Evolutionary conservation across 2,329 filamentous ascomycete species (phyloP).

Genomic region (Verticillium nonalfalfae): DNA sequence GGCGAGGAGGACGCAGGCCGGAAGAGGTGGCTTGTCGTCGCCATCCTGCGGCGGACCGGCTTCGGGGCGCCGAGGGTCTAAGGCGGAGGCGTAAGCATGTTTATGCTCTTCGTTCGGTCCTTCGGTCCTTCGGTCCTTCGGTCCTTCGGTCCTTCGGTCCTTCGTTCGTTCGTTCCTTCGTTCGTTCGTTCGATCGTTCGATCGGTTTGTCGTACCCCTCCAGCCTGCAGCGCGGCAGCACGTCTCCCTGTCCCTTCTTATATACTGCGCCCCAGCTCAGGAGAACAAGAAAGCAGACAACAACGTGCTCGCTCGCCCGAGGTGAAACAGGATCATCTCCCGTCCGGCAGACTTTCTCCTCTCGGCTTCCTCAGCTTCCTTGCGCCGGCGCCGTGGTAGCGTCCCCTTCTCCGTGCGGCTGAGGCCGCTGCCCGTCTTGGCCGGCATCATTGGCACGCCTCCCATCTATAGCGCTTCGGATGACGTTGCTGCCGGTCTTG

Average conservation of each 20-base stretch:
- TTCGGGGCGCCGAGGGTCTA: neutral
- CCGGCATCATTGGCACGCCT: neutral
- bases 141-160: too few relatives aligned
- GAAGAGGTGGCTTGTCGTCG: slow-evolving; percentile 67
- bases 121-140: too few relatives aligned
- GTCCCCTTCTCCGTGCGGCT: neutral
- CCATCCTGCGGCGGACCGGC: slow-evolving; percentile 37
- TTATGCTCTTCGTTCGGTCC: too few relatives aligned
- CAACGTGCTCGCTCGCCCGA: neutral
- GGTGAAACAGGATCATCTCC: neutral
- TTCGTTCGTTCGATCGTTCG: too few relatives aligned
- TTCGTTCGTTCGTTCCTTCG: too few relatives aligned
- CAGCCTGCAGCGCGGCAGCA: too few relatives aligned
- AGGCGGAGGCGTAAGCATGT: too few relatives aligned
- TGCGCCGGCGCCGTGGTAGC: neutral
- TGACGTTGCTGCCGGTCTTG: neutral
- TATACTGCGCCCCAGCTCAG: neutral
- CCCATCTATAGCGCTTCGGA: neutral
- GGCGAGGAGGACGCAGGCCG: slow-evolving; percentile 53
- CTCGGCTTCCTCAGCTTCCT: neutral
- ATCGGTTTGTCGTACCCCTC: too few relatives aligned
- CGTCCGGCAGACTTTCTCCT: neutral
- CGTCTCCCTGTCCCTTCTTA: neutral
- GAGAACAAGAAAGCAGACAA: neutral
- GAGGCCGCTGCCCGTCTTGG: neutral